Evolutionary conservation across 177 flowering plant genomes (phyloP).

Genomic region (Vitis hybrid): DNA sequence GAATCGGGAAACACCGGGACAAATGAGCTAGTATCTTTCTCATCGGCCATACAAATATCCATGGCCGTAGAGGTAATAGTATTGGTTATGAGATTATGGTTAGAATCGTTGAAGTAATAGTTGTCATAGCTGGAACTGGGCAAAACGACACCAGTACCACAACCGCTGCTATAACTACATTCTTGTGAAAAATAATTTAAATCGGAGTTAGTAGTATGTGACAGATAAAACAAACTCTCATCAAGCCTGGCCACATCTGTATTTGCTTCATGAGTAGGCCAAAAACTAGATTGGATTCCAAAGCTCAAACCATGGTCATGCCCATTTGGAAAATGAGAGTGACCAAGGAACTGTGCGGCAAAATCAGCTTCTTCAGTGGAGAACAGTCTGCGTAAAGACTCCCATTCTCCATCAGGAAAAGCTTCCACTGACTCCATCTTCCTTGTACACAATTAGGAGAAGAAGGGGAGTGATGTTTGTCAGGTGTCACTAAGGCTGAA

Average conservation of each 20-base stretch:
- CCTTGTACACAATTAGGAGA: background rate
- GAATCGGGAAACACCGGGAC: constrained; percentile 18
- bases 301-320: constrained; percentile 9
- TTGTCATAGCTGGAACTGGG: constrained; percentile 17
- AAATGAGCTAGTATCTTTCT: constrained; percentile 4
- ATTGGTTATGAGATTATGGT: constrained; percentile 4
- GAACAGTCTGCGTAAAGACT: constrained; percentile 38
- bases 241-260: background rate
- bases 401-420: constrained; percentile 58
- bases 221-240: constrained; percentile 15
- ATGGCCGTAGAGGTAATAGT: constrained; percentile 9
- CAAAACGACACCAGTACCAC: constrained; percentile 11
- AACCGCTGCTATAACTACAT: constrained; percentile 15
- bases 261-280: constrained; percentile 12
- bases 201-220: constrained; percentile 12
- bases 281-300: constrained; percentile 8
- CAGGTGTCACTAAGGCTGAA: background rate
- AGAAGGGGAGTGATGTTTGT: background rate
- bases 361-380: constrained; percentile 28
- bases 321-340: constrained; percentile 5
- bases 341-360: constrained; percentile 13
- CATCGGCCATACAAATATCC: constrained; percentile 12
- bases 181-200: constrained; percentile 22
- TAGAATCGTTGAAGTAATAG: constrained; percentile 7
- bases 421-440: constrained; percentile 53